Conservation (phyloP, 345 rosid genomes). For the Eucalyptus guilfoylei region DNA sequence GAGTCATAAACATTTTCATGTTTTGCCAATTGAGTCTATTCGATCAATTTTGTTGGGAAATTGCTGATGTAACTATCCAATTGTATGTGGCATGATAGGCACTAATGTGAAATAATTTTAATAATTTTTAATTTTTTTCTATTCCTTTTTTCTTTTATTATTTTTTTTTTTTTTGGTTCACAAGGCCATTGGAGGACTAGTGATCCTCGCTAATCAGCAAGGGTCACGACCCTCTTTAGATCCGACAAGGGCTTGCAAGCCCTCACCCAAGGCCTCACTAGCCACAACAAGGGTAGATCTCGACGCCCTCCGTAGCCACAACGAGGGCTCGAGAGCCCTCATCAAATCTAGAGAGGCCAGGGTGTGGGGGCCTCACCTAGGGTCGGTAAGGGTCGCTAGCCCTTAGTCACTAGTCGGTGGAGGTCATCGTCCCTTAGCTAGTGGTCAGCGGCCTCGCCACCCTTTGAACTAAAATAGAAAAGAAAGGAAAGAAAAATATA, state of each 20-base stretch:
- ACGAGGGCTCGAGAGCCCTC: neutral
- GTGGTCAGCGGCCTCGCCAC: accelerated
- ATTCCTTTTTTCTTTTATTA: accelerated
- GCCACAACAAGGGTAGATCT: neutral
- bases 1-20: neutral
- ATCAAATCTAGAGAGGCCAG: neutral
- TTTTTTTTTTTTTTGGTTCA: neutral
- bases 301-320: neutral
- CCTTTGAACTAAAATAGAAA: neutral
- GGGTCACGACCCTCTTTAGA: no score
- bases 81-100: neutral
- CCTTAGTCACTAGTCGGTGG: no score
- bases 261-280: neutral
- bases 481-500: no score
- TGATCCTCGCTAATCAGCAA: no score
- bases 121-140: no score
- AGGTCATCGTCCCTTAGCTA: neutral
- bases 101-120: no score
- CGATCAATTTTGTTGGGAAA: neutral
- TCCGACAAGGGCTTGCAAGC: neutral
- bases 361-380: no score
- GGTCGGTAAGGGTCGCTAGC: no score
- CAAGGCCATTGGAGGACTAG: neutral
- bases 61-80: neutral
- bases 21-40: neutral